A percentile compares a stretch with the other conserved stretches of the same genome.
phyloP scores from a whole-genome alignment of 2,329 filamentous ascomycete species.

The Fonsecaea pugnacius region DNA sequence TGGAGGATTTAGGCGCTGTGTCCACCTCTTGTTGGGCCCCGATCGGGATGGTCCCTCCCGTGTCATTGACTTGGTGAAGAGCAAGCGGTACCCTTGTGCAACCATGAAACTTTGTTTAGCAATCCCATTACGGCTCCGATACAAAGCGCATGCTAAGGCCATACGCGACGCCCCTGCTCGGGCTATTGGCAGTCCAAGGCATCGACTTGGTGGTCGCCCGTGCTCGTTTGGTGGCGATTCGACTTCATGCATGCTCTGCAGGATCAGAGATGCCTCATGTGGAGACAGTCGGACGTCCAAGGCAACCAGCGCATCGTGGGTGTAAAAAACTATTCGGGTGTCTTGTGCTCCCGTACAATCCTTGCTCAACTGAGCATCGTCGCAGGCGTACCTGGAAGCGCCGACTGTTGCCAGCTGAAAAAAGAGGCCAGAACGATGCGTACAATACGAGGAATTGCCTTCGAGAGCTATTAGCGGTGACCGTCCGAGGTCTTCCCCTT shows the following conservation, averaged over 20 bases:
- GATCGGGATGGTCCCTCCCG: neutral
- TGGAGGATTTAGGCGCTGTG: conserved; percentile 3
- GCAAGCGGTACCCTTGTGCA: neutral
- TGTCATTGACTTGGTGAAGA: neutral
- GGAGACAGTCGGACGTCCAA: neutral
- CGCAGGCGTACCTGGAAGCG: neutral
- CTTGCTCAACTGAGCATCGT: neutral
- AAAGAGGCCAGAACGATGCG: neutral
- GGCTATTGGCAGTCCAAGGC: neutral
- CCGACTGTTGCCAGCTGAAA: neutral
- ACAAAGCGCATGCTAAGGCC: neutral
- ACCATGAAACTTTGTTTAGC: neutral
- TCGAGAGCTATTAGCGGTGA: neutral
- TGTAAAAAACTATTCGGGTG: neutral
- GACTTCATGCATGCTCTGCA: neutral
- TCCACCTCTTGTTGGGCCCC: neutral
- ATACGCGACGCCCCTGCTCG: neutral
- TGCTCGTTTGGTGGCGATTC: neutral
- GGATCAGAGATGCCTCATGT: neutral
- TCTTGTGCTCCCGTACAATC: neutral
- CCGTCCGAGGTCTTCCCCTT: neutral
- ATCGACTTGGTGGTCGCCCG: neutral
- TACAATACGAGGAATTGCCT: neutral
- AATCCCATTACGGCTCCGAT: neutral
- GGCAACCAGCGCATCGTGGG: conserved; percentile 4